These are phyloP conservation scores for Nannochloropsis oceanica DNA, from an alignment of 108 stramenopile species.

Conservation along the genomic window DNA sequence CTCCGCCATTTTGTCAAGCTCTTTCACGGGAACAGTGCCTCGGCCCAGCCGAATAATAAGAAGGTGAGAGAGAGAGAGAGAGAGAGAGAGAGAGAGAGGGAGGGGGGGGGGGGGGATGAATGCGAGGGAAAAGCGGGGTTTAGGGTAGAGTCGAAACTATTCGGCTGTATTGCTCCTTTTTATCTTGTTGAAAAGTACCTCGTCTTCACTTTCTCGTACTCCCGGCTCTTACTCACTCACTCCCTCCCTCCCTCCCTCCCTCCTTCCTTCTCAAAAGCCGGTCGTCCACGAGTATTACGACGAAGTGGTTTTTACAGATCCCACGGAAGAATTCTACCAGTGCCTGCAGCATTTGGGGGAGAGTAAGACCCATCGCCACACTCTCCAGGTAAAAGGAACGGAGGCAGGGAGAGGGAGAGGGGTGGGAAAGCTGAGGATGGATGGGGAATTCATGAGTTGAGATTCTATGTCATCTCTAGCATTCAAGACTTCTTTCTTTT, in stretches of 20 bases:
- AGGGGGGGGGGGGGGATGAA: not conserved
- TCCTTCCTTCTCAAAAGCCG: conserved; percentile 36
- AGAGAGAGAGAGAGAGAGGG: not conserved
- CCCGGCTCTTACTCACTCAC: not conserved
- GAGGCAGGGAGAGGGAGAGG: no score
- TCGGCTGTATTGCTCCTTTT: not conserved
- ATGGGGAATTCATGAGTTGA: no score
- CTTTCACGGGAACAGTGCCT: not conserved
- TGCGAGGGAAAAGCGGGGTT: not conserved
- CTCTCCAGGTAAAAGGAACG: not conserved
- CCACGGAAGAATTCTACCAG: conserved; percentile 34
- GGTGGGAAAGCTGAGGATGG: no score
- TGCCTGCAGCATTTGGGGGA: conserved; percentile 22
- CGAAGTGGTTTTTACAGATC: conserved; percentile 77
- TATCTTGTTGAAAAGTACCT: not conserved
- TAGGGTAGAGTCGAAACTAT: no score
- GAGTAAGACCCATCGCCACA: not conserved
- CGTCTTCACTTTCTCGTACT: not conserved
- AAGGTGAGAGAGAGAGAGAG: not conserved
- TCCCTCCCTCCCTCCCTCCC: not conserved
- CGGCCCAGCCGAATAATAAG: not conserved
- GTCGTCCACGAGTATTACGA: conserved; percentile 85
- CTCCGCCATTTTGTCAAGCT: conserved; percentile 44
- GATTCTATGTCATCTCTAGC: no score
- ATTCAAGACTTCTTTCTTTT: no score